Evolutionary conservation across 176 grass and related monocot genomes (phyloP), one percentile per base, ranked within the genome.

Genomic region (Oryza coarctata): DNA sequence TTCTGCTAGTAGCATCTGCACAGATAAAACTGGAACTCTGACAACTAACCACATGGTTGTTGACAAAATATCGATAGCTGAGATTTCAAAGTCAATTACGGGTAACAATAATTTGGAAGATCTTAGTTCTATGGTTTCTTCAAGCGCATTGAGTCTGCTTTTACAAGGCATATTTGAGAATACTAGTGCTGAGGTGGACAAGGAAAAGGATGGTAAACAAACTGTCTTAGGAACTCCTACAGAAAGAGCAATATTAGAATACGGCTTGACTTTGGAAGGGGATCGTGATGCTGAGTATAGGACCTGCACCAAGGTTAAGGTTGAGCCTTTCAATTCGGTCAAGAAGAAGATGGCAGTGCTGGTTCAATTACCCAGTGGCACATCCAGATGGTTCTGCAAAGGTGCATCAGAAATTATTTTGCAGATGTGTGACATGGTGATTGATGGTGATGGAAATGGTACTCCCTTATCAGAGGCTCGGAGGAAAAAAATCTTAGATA

Each of bases 41-140:
- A 98, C 96, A 52, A 95, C 93, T 79, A 98, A 98, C 73, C 90
- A 91, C 63, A 98, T 98, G 96, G 88, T 98, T 10, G 93, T 98
- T 72, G 79, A 93, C 83, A 98, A 93, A 82, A 88, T 98, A 65
- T 95, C 93, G 96, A 88, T 93, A 79, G 86, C 86, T 27, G 93
- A 95, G 77, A 35, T 87, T 73, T 89, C 88, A 40, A 93, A 91
- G 73, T 86, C 90, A 20, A 47, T 91, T 88, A 52, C 70, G 23
- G 10, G 78, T 31, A 65, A 72, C 12, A 86, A 83, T 63, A 81
- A 25, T 82, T 80, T 78, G 61, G 76, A 84, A 65, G 87, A 88
- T 65, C 73, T 98, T 30, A 91, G 70, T 84, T 82, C 88, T 83
- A 29, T 79, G 17, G 80, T 95, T 79, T 79, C 82, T 58, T 78